A percentile compares a stretch with the other conserved stretches of the same genome.
These are phyloP conservation scores for Daphne laureola DNA, from an alignment of 441 rosid species.

Conservation along the genomic window DNA sequence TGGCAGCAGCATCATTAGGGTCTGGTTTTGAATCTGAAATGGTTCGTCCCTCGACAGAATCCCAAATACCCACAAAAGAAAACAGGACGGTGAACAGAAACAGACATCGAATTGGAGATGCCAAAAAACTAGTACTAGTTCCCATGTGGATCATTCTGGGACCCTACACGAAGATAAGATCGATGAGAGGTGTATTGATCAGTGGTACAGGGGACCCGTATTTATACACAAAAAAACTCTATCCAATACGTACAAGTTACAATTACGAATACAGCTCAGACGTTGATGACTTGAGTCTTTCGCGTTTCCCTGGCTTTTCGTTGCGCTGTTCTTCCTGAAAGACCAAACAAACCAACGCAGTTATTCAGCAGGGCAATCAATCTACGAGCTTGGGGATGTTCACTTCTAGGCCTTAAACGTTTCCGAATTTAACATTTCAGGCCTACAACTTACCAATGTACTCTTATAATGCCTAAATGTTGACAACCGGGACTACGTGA, in stretches of 20 bases:
- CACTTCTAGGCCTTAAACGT: not conserved
- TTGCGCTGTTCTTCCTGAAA: no score
- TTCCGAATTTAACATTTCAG: no score
- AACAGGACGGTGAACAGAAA: conserved; percentile 9
- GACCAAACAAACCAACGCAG: not conserved
- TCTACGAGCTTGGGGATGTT: not conserved
- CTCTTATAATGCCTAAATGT: no score
- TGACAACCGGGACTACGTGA: no score
- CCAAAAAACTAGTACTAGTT: no score
- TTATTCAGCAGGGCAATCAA: not conserved
- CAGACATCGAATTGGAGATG: conserved; percentile 5
- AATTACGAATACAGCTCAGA: not conserved
- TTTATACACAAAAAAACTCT: not conserved
- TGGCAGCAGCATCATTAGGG: conserved; percentile 42
- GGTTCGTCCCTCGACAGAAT: conserved; percentile 42
- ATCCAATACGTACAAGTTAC: not conserved
- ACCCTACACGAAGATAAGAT: not conserved
- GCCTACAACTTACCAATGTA: no score
- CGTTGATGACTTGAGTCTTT: not conserved
- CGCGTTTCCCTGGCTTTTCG: not conserved
- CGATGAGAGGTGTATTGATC: not conserved
- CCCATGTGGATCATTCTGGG: not conserved
- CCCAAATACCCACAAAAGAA: conserved; percentile 20
- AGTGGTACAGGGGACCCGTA: conserved; percentile 2
- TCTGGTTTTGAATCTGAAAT: conserved; percentile 56